Conservation (phyloP, 257 asterid species). For the Plantago major region DNA sequence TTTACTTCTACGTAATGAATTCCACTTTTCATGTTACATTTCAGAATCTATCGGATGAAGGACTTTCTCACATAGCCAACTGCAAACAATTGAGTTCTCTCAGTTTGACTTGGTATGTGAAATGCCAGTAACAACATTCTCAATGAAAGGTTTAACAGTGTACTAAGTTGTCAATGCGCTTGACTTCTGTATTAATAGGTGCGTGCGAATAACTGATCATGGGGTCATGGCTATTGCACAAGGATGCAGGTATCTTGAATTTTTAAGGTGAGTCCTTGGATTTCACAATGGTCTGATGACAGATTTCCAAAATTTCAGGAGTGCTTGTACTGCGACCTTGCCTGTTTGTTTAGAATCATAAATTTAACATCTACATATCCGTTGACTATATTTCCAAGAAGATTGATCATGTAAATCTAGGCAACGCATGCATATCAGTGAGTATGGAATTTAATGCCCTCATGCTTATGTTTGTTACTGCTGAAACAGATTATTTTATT, state of each 20-base stretch:
- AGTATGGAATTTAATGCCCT: too few species aligned
- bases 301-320: not conserved
- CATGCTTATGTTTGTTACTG: too few species aligned
- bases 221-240: constrained; percentile 77
- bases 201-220: constrained; percentile 62
- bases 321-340: not conserved
- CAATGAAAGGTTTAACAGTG: constrained; percentile 1
- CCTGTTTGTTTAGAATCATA: too few species aligned
- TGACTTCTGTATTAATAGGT: constrained; percentile 48
- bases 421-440: too few species aligned
- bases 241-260: constrained; percentile 73
- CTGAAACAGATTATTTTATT: too few species aligned
- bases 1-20: constrained; percentile 5
- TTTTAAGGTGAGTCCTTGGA: constrained; percentile 51
- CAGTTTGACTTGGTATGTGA: constrained; percentile 77
- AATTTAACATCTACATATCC: too few species aligned
- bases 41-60: constrained; percentile 89
- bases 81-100: constrained; percentile 66
- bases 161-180: constrained; percentile 11
- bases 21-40: constrained; percentile 21
- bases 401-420: too few species aligned
- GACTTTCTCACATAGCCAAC: constrained; percentile 69
- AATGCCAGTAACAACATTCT: constrained; percentile 3
- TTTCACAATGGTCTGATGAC: constrained; percentile 9
- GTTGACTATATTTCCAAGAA: too few species aligned